These are phyloP conservation scores for Candida yuanshanica DNA, from an alignment of 805 yeast genomes.

Conservation along the genomic window DNA sequence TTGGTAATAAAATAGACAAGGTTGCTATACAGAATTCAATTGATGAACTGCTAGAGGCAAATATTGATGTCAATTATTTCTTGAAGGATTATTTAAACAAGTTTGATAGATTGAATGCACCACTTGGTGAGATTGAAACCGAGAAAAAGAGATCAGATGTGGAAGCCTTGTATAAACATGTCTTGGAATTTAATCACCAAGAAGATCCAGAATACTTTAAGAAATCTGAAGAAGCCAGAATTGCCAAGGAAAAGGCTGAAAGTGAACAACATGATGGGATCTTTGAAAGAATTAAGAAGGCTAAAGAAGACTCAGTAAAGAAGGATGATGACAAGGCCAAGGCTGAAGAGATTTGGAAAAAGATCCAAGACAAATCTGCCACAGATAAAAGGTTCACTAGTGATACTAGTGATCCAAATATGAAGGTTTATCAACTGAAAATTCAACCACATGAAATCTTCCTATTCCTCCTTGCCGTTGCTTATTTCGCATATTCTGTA, in stretches of 20 bases:
- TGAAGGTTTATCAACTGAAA: conserved; percentile 26
- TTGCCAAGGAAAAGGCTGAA: conserved; percentile 3
- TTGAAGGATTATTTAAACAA: conserved; percentile 11
- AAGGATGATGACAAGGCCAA: background rate
- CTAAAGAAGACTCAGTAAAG: conserved; percentile 16
- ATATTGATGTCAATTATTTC: conserved; percentile 14
- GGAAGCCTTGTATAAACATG: background rate
- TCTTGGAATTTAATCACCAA: background rate
- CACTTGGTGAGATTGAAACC: background rate
- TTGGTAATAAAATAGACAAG: conserved; percentile 7
- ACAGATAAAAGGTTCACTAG: conserved; percentile 18
- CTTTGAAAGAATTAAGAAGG: background rate
- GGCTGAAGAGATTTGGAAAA: conserved; percentile 1
- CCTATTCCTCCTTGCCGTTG: conserved; percentile 25
- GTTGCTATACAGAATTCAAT: conserved; percentile 9
- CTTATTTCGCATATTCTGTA: conserved; percentile 26
- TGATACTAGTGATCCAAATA: conserved; percentile 27
- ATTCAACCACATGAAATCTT: conserved; percentile 31
- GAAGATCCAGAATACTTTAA: background rate
- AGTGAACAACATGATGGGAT: background rate
- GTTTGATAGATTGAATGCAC: conserved; percentile 1
- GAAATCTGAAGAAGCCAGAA: background rate
- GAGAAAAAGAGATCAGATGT: background rate
- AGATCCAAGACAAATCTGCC: background rate
- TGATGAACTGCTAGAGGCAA: conserved; percentile 10